phyloP scores from a whole-genome alignment of 805 yeast genomes.

The Wickerhamiella siamensis region DNA sequence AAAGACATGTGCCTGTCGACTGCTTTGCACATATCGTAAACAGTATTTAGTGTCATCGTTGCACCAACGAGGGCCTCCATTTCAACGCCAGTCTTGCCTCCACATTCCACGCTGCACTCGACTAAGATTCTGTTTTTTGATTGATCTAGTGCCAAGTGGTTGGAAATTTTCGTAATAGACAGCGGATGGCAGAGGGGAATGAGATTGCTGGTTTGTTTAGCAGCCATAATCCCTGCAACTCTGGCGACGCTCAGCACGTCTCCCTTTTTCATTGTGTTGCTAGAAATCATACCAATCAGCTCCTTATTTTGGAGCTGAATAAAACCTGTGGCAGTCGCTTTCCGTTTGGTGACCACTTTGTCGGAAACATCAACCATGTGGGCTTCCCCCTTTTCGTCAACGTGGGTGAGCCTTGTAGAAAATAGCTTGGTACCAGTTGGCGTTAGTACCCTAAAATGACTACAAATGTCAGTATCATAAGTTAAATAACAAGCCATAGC shows the following conservation, averaged over 20 bases:
- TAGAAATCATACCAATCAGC: conserved; percentile 24
- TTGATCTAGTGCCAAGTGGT: conserved; percentile 22
- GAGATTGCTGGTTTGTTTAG: conserved; percentile 32
- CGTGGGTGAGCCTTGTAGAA: conserved; percentile 25
- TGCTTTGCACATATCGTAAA: conserved; percentile 48
- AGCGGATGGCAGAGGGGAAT: conserved; percentile 41
- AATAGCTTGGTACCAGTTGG: not conserved
- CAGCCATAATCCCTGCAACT: conserved; percentile 39
- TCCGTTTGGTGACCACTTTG: conserved; percentile 29
- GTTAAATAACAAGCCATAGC: not conserved
- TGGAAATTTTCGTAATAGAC: conserved; percentile 29
- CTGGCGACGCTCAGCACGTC: conserved; percentile 37
- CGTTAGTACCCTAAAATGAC: not conserved
- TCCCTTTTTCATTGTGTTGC: conserved; percentile 34
- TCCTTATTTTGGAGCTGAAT: conserved; percentile 28
- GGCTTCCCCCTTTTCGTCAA: conserved; percentile 30
- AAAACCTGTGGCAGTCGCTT: conserved; percentile 32
- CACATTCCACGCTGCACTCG: conserved; percentile 31
- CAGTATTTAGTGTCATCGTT: conserved; percentile 30
- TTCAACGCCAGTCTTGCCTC: conserved; percentile 42
- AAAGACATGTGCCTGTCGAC: conserved; percentile 37
- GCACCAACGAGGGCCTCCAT: conserved; percentile 43
- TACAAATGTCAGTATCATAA: not conserved
- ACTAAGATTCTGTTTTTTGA: conserved; percentile 20
- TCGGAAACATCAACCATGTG: conserved; percentile 36